Conservation (phyloP, 2,329 filamentous ascomycete species). For the Fusarium goolgardi region DNA sequence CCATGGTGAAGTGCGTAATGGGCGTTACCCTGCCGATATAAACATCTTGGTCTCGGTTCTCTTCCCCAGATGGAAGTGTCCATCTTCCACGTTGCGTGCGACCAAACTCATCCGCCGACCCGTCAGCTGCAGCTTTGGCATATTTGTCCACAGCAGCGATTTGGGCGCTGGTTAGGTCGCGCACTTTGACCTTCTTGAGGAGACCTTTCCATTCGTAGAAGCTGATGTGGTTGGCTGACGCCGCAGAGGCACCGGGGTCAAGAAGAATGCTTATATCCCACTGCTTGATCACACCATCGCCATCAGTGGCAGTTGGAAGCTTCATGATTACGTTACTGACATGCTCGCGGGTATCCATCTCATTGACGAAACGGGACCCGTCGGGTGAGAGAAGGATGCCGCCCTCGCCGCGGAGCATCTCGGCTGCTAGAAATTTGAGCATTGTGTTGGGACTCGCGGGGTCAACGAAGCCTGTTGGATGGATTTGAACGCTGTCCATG, state of each 20-base stretch:
- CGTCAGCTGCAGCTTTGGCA: conserved; percentile 56
- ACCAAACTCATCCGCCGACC: conserved; percentile 58
- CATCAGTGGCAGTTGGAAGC: conserved; percentile 47
- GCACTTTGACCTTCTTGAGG: conserved; percentile 66
- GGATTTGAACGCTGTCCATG: conserved; percentile 70
- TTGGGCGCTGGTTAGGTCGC: conserved; percentile 57
- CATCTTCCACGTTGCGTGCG: conserved; percentile 67
- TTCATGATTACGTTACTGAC: conserved; percentile 65
- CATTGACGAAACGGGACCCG: conserved; percentile 70
- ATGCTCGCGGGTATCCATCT: conserved; percentile 68
- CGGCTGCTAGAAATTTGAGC: conserved; percentile 73
- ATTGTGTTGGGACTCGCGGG: conserved; percentile 56
- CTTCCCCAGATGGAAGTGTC: conserved; percentile 58
- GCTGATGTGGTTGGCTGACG: conserved; percentile 65
- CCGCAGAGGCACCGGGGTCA: conserved; percentile 67
- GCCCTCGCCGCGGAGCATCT: conserved; percentile 71
- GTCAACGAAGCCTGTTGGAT: conserved; percentile 74
- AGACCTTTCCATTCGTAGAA: conserved; percentile 74
- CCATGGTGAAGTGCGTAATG: conserved; percentile 75
- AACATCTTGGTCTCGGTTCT: conserved; percentile 62
- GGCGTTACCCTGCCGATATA: conserved; percentile 71
- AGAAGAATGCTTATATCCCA: conserved; percentile 70
- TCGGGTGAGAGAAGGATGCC: conserved; percentile 63
- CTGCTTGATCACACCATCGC: conserved; percentile 55
- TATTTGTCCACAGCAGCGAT: conserved; percentile 62